Base-by-base conservation (phyloP, 2,329 filamentous ascomycete species). In the Coniochaeta sp. region DNA sequence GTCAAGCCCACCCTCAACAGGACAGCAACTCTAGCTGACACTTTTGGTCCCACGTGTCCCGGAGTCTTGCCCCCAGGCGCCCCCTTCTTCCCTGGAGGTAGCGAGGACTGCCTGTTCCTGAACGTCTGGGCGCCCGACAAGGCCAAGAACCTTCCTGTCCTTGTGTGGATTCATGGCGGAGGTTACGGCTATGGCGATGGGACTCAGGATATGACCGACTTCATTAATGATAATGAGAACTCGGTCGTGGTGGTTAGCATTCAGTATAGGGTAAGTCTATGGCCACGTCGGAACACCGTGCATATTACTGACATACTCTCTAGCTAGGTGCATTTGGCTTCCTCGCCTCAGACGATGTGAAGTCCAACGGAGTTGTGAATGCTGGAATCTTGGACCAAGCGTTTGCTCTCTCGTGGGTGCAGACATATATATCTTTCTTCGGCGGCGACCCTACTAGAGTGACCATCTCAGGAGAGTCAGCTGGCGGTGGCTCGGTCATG, bases 291-390 rank as follows among this genome's bases (percentile, higher is more conserved):
- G 6, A 40, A n/a, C 3, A 6, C 38, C 9, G 38, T 7, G 17
- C 38, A 40, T 17, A 40, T 7, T 5, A n/a, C 17, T 40, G 16
- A 40, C 38, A n/a, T n/a, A 19, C 17, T 40, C 38, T 40, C 9
- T n/a, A 40, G 63, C 62, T 67, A 11, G 66, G 66, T n/a, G 66
- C 66, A 7, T 82, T 82, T 64, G 87, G 87, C 0, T 89, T 88
- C 65, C 75, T 89, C 1, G 79, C 83, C 0, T 80, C 84, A 40
- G 76, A 82, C 31, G 75, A 80, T 52, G 76, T 89, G 26, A 63
- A 63, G 54, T 33, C 60, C 1, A 62, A 60, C 28, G 65, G 65
- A 24, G 64, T 60, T 6, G 64, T 65, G 57, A 67, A 67, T 38
- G 65, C 65, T 33, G 66, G 66, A n/a, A 59, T 66, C 14, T 47